phyloP scores from a whole-genome alignment of 768 basidiomycete species.

The Lentinula raphanica region DNA sequence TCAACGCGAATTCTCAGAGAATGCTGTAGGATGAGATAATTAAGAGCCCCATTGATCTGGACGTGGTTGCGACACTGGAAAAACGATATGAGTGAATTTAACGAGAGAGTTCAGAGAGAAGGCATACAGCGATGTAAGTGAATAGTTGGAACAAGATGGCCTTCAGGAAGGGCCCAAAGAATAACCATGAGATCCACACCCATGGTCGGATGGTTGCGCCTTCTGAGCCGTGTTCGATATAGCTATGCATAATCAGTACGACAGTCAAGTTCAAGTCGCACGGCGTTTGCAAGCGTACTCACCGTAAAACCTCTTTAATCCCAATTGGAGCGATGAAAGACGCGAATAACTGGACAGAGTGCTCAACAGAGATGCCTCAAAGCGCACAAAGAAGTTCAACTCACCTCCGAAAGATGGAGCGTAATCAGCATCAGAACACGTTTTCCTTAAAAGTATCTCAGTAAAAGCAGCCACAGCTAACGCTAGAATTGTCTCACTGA shows the following conservation, averaged over 20 bases:
- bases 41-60: constrained; percentile 40
- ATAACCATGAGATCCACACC: constrained; percentile 46
- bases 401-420: neutral
- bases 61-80: constrained; percentile 12
- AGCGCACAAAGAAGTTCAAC: neutral
- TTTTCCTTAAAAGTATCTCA: neutral
- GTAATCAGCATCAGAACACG: neutral
- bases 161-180: constrained; percentile 28
- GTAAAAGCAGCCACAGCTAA: too few relatives aligned
- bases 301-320: constrained; percentile 38
- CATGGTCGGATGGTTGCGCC: constrained; percentile 53
- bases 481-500: constrained; percentile 6
- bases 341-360: constrained; percentile 12
- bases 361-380: neutral
- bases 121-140: constrained; percentile 18
- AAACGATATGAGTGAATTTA: neutral
- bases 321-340: constrained; percentile 34
- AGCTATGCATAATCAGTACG: constrained; percentile 29
- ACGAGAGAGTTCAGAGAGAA: neutral
- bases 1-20: constrained; percentile 59
- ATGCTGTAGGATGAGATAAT: constrained; percentile 39
- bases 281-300: neutral
- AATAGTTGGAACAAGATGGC: constrained; percentile 37
- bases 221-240: constrained; percentile 51
- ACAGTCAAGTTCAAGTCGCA: neutral